These are phyloP conservation scores for Cicer bijugum DNA, from an alignment of 306 rosid species.

Conservation along the genomic window DNA sequence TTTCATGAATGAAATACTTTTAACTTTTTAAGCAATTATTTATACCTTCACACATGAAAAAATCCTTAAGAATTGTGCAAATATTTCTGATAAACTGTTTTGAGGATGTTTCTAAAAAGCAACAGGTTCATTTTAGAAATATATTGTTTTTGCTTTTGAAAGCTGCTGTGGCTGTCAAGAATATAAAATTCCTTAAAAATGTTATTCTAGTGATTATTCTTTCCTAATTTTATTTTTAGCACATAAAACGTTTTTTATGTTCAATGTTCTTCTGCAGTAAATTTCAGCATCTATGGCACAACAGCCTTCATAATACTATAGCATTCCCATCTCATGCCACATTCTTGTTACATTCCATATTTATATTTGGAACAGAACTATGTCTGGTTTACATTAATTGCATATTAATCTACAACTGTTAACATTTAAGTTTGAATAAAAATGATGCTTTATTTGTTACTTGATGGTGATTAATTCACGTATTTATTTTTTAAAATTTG, in stretches of 20 bases:
- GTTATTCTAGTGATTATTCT: background rate
- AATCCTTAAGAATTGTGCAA: background rate
- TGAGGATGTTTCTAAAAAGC: background rate
- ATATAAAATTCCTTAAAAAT: conserved; percentile 1
- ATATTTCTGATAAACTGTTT: background rate
- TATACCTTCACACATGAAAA: background rate
- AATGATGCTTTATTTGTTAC: conserved; percentile 10
- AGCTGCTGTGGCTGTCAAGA: conserved; percentile 31
- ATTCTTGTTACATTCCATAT: background rate
- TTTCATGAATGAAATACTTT: background rate
- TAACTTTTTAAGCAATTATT: background rate
- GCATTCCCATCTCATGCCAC: background rate
- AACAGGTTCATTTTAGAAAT: background rate
- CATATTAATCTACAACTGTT: conserved; percentile 13
- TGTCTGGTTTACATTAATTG: background rate
- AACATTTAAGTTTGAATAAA: conserved; percentile 15
- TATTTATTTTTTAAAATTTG: background rate
- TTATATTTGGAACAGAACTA: conserved; percentile 24
- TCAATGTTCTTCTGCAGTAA: background rate
- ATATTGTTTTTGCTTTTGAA: background rate
- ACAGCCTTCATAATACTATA: background rate
- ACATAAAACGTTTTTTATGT: background rate
- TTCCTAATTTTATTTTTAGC: background rate
- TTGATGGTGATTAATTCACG: conserved; percentile 25
- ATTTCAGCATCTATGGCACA: conserved; percentile 13